phyloP scores from a whole-genome alignment of 1,284 basidiomycete genomes.

The Cutaneotrichosporon sp. region DNA sequence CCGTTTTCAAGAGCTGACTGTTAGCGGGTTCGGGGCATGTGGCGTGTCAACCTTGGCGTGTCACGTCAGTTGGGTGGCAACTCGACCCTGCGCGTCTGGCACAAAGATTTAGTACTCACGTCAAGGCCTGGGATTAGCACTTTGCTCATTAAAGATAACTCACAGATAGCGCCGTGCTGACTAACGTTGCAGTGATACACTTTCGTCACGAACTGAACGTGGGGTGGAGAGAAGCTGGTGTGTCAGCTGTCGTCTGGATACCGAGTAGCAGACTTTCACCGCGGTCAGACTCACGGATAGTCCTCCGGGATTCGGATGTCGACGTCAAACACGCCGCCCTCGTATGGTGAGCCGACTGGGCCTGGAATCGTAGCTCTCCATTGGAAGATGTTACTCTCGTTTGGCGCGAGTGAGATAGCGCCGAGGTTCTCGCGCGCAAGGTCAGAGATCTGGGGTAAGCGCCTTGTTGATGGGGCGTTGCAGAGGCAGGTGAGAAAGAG shows the following conservation, averaged over 20 bases:
- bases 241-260: neutral
- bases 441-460: conserved; percentile 62
- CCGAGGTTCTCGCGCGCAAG: conserved; percentile 80
- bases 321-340: conserved; percentile 77
- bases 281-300: conserved; percentile 65
- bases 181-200: conserved; percentile 94
- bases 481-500: neutral
- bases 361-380: conserved; percentile 76
- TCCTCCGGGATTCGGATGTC: conserved; percentile 69
- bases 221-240: conserved; percentile 76
- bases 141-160: conserved; percentile 18
- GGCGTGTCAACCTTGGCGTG: neutral
- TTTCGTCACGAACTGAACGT: conserved; percentile 74
- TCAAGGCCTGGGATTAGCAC: conserved; percentile 44
- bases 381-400: conserved; percentile 59
- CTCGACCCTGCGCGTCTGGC: neutral
- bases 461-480: neutral
- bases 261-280: neutral
- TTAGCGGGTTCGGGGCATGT: neutral
- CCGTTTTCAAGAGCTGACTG: conserved; percentile 76
- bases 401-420: conserved; percentile 67
- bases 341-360: conserved; percentile 80
- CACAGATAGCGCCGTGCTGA: conserved; percentile 57
- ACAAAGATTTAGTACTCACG: conserved; percentile 30
- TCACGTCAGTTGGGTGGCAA: neutral